A percentile compares a stretch with the other conserved stretches of the same genome.
These are phyloP conservation scores for Lentinula lateritia DNA, from an alignment of 768 basidiomycete genomes.

Conservation along the genomic window DNA sequence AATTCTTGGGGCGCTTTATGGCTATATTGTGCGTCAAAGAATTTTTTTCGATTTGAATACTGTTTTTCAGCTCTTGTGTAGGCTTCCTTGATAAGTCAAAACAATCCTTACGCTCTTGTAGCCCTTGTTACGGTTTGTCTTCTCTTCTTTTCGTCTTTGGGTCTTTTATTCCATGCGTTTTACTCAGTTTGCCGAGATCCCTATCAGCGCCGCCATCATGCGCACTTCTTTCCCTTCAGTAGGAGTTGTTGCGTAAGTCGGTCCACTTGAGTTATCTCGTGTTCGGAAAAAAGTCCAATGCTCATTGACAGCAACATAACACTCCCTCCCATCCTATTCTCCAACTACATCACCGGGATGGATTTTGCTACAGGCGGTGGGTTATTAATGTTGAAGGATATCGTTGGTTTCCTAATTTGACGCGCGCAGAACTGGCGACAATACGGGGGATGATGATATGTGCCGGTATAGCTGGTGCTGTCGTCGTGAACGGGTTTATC, in stretches of 20 bases:
- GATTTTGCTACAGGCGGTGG: conserved; percentile 23
- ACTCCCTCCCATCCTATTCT: conserved; percentile 34
- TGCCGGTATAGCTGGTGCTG: conserved; percentile 38
- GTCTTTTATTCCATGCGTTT: background rate
- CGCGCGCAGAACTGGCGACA: conserved; percentile 29
- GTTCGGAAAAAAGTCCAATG: conserved; percentile 19
- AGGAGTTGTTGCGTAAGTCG: conserved; percentile 37
- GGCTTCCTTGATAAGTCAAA: conserved; percentile 32
- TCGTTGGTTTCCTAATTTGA: background rate
- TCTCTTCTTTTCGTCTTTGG: background rate
- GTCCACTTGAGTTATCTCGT: background rate
- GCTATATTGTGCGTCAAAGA: conserved; percentile 20
- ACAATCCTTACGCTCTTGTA: conserved; percentile 38
- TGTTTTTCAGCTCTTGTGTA: conserved; percentile 10
- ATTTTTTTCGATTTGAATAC: background rate
- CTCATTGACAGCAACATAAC: conserved; percentile 19
- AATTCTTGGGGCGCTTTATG: conserved; percentile 26
- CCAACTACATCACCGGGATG: conserved; percentile 22
- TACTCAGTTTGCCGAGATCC: conserved; percentile 34
- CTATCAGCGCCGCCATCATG: conserved; percentile 39
- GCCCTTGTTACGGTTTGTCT: conserved; percentile 29
- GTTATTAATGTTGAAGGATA: background rate
- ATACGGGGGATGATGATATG: conserved; percentile 36
- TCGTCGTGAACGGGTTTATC: conserved; percentile 36
- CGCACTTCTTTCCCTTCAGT: conserved; percentile 31